phyloP scores from a whole-genome alignment of 129 eudicot species.

The Tagetes erecta region DNA sequence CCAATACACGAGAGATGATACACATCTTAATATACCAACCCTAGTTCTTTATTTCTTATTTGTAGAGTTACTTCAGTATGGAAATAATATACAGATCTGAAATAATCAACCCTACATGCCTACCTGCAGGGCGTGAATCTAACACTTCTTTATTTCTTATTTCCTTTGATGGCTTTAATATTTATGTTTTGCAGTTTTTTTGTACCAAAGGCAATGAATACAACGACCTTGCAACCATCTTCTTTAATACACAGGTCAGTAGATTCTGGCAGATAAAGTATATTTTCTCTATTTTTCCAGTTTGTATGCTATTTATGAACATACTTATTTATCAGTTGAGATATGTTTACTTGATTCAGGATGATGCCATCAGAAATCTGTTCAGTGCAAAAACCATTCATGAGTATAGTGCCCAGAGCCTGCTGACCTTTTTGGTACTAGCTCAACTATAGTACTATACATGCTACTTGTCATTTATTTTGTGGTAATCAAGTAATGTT shows the following conservation, averaged over 20 bases:
- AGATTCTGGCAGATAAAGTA: slow-evolving; percentile 3
- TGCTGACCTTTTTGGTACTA: slow-evolving; percentile 87
- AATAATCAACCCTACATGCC: background rate
- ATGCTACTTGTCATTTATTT: background rate
- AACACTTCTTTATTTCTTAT: background rate
- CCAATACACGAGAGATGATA: background rate
- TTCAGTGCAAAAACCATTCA: slow-evolving; percentile 96
- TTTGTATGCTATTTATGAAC: slow-evolving; percentile 1
- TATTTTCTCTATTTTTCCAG: background rate
- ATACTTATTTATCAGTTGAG: slow-evolving; percentile 5
- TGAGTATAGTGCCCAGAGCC: slow-evolving; percentile 90
- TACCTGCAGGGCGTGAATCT: background rate
- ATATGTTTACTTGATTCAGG: slow-evolving; percentile 52
- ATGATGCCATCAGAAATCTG: slow-evolving; percentile 95
- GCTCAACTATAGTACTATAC: slow-evolving; percentile 7
- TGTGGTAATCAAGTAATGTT: slow-evolving; percentile 6
- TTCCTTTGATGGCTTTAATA: slow-evolving; percentile 21
- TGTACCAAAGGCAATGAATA: slow-evolving; percentile 74
- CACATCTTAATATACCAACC: background rate
- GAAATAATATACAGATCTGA: background rate
- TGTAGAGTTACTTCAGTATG: background rate
- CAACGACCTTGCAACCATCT: slow-evolving; percentile 98
- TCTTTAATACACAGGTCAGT: slow-evolving; percentile 93
- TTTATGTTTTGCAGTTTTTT: slow-evolving; percentile 61
- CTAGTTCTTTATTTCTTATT: background rate